Evolutionary conservation across 352 stramenopile genomes (phyloP).

Genomic region (Phytopythium delawarense): DNA sequence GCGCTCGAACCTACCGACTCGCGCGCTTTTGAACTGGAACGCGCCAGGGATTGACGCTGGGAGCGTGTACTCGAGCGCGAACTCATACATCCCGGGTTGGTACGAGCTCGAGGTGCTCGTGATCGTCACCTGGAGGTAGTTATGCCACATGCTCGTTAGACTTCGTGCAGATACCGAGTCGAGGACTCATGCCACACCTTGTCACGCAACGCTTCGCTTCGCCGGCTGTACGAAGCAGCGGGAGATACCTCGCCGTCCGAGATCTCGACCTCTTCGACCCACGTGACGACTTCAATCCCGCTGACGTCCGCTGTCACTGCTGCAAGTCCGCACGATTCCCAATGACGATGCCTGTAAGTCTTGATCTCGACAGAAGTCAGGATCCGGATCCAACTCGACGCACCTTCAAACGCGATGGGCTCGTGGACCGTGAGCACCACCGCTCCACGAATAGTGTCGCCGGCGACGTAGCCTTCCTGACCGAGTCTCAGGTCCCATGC

Average conservation of each 20-base stretch:
- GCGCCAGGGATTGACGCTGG: conserved; percentile 7
- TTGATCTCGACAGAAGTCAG: not conserved
- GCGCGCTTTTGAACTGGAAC: conserved; percentile 12
- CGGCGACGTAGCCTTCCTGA: conserved; percentile 4
- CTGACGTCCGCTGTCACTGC: not conserved
- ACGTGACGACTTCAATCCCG: not conserved
- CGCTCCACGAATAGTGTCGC: not conserved
- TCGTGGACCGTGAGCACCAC: not conserved
- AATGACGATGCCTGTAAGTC: not conserved
- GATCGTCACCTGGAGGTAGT: not conserved
- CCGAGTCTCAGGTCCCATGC: not conserved
- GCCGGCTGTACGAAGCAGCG: not conserved
- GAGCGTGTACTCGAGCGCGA: conserved; percentile 18
- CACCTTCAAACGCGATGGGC: not conserved
- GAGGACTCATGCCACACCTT: not conserved
- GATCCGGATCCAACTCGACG: not conserved
- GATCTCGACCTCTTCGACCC: conserved; percentile 1
- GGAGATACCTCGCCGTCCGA: not conserved
- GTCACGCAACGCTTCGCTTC: conserved; percentile 1
- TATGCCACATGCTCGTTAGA: not conserved
- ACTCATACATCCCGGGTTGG: conserved; percentile 13
- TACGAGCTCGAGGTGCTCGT: not conserved
- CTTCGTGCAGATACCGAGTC: not conserved
- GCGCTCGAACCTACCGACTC: conserved; percentile 4
- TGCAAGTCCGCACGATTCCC: not conserved